Evolutionary conservation across 148 eudicot genomes (phyloP), one percentile per base, ranked within the genome.

Genomic region (Rhododendron henanense): DNA sequence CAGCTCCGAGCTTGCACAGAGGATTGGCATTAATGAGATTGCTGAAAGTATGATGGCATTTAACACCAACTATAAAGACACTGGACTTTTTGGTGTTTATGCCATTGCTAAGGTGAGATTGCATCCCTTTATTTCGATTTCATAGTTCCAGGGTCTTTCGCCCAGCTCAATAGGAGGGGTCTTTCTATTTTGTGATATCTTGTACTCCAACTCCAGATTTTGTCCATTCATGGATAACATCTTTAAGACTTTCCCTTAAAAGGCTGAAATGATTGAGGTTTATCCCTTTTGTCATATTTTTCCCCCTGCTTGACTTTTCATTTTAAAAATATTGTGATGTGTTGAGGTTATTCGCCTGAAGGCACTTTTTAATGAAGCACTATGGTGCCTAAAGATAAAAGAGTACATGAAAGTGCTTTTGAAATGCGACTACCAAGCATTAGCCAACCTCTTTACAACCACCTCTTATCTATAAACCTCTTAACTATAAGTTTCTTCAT

Each of bases 21-120:
- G 91, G 88, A 91, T 95, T 84, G 92, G 90, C 82, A 92, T 95
- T 67, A 91, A 92, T 87, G 99, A 92, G 88, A 91, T 96, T 83
- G 99, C 98, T 57, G 98, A 96, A 89, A 96, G 95, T 94, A 85
- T 95, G 91, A 95, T 94, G 97, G 95, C 98, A 74, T 96, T 96
- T 83, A 96, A 96, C 89, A 95, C 97, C 63, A 94, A 94, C 91
- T 96, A 96, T 86, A 93, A 92, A 81, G 99, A 96, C 87, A 95
- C 97, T 69, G 99, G 99, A 25, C 89, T 96, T 79, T 96, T 95
- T 91, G 99, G 99, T 59, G 97, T 96, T 16, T 95, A 96, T 91
- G 98, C 98, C 47, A 88, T 92, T 86, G 98, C 99, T 63, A 95
- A 96, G 99, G 99, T 96, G 81, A 86, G 90, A 39, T 59, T 73